Percentiles rank a stretch among this genome's conserved stretches.
Evolutionary conservation across 192 early-diverging fungal species (phyloP).

Genomic region (Chytriomyces hyalinus): DNA sequence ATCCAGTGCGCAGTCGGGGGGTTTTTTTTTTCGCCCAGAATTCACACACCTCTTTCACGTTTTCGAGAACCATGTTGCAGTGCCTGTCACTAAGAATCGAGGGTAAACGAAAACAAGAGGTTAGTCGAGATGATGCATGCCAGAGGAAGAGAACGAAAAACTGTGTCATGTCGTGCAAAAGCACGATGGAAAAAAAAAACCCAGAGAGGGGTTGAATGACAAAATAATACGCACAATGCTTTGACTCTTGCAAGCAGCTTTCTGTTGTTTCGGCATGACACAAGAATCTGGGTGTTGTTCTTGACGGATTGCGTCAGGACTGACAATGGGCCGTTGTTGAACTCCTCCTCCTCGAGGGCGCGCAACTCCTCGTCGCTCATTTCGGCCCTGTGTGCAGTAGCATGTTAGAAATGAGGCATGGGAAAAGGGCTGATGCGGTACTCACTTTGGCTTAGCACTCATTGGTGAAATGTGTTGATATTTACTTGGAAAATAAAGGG

Average conservation of each 20-base stretch:
- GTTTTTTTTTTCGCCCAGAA: too few relatives aligned
- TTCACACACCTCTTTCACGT: constrained; percentile 85
- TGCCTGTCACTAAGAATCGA: constrained; percentile 78
- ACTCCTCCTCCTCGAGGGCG: constrained; percentile 90
- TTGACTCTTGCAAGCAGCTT: constrained; percentile 97
- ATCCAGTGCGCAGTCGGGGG: neutral
- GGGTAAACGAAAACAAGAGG: too few relatives aligned
- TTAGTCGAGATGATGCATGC: too few relatives aligned
- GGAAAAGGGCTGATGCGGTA: neutral
- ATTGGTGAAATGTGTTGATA: too few relatives aligned
- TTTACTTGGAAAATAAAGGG: neutral
- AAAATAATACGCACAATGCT: constrained; percentile 70
- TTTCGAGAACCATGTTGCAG: constrained; percentile 99
- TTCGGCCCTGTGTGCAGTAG: constrained; percentile 30
- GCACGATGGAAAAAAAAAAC: neutral
- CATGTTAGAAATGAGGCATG: neutral
- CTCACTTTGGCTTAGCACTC: neutral
- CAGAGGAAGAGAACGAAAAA: neutral
- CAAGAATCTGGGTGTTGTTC: constrained; percentile 95
- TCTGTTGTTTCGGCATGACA: constrained; percentile 96
- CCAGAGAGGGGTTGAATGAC: neutral
- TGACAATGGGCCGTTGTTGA: constrained; percentile 95
- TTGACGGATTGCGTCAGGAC: constrained; percentile 88
- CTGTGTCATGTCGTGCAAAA: neutral
- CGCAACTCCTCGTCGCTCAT: constrained; percentile 91